Evolutionary conservation across 768 basidiomycete genomes (phyloP).

Genomic region (Neoboletus subvelutipes): DNA sequence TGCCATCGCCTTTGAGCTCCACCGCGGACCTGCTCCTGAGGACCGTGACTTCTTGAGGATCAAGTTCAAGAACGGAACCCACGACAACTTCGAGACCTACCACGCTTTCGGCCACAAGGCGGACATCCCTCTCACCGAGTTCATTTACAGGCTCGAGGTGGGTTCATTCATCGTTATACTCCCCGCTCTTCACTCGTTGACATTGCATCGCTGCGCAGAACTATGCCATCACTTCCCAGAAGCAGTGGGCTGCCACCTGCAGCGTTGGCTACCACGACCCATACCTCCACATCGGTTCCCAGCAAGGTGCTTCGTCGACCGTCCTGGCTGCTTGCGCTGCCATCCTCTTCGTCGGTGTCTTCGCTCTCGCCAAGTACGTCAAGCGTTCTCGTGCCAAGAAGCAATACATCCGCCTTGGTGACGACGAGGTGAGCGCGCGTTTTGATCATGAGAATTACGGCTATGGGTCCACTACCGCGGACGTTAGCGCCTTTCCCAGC

Average conservation of each 20-base stretch:
- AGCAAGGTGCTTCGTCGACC: slow-evolving; percentile 33
- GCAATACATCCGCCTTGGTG: slow-evolving; percentile 36
- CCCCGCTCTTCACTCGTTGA: neutral
- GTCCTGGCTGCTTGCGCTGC: slow-evolving; percentile 37
- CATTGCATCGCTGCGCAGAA: slow-evolving; percentile 29
- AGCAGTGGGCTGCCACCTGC: slow-evolving; percentile 46
- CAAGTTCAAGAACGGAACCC: slow-evolving; percentile 83
- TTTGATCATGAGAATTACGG: neutral
- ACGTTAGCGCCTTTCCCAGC: slow-evolving; percentile 2
- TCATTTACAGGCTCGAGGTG: slow-evolving; percentile 81
- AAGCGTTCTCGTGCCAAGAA: slow-evolving; percentile 35
- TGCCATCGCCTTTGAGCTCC: slow-evolving; percentile 76
- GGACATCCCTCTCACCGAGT: slow-evolving; percentile 81
- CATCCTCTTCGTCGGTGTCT: slow-evolving; percentile 34
- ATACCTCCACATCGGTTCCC: slow-evolving; percentile 32
- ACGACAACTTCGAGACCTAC: slow-evolving; percentile 58
- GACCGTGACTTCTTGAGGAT: slow-evolving; percentile 79
- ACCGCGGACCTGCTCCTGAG: slow-evolving; percentile 71
- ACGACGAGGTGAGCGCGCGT: slow-evolving; percentile 36
- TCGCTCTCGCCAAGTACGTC: slow-evolving; percentile 36
- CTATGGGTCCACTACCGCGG: slow-evolving; percentile 13
- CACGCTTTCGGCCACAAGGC: slow-evolving; percentile 73
- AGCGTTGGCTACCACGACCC: slow-evolving; percentile 32
- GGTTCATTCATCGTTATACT: slow-evolving; percentile 9
- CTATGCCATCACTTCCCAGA: slow-evolving; percentile 44